phyloP scores from a whole-genome alignment of 352 stramenopile genomes.

The Globisporangium irregulare region DNA sequence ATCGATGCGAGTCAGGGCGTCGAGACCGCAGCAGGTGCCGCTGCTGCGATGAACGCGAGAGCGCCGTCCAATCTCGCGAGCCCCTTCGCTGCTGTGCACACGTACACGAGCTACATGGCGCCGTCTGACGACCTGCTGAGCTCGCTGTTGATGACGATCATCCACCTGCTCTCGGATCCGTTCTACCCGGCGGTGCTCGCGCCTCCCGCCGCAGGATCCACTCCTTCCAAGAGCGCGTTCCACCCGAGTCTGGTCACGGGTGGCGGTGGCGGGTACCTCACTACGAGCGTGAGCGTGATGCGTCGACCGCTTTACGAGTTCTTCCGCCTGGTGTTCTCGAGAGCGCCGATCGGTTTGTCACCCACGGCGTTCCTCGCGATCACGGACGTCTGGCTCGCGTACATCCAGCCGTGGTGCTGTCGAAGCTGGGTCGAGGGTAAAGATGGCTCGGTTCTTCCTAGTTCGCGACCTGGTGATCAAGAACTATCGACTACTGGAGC shows the following conservation, averaged over 20 bases:
- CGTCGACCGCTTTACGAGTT: conserved; percentile 80
- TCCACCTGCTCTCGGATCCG: conserved; percentile 78
- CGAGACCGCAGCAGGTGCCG: neutral
- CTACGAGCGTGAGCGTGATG: conserved; percentile 68
- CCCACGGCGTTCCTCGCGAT: conserved; percentile 80
- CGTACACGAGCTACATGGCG: conserved; percentile 81
- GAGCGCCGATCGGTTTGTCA: conserved; percentile 71
- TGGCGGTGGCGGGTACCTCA: conserved; percentile 62
- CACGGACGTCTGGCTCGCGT: conserved; percentile 83
- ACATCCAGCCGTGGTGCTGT: conserved; percentile 84
- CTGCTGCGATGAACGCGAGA: conserved; percentile 6
- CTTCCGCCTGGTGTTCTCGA: conserved; percentile 79
- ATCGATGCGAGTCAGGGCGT: conserved; percentile 15
- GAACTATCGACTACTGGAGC: conserved; percentile 8
- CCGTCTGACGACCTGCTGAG: conserved; percentile 81
- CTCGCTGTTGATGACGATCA: conserved; percentile 77
- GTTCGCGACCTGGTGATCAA: neutral
- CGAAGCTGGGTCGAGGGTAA: conserved; percentile 48
- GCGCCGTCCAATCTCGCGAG: conserved; percentile 40
- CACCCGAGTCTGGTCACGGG: conserved; percentile 28
- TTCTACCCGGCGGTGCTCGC: conserved; percentile 64
- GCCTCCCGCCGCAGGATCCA: conserved; percentile 20
- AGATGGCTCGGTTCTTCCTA: conserved; percentile 5
- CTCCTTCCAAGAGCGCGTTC: conserved; percentile 13
- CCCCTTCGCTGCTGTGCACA: conserved; percentile 74